Evolutionary conservation across 495 filamentous ascomycete species (phyloP), one percentile per base, ranked within the genome.

Genomic region (Pyrenopolyporus hunteri): DNA sequence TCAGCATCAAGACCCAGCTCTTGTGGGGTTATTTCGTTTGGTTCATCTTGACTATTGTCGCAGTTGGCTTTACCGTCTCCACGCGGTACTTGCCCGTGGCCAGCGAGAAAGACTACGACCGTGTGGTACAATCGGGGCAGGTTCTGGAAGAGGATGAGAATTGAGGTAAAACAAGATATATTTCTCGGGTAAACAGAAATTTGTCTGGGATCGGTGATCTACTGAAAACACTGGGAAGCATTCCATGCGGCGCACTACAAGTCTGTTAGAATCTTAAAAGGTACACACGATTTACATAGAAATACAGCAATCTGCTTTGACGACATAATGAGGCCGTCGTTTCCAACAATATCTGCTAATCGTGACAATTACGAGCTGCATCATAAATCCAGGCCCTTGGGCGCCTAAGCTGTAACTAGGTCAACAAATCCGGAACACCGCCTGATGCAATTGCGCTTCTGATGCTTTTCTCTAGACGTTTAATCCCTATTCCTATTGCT

Each of bases 401-500:
- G n/a, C n/a, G n/a, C n/a, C n/a, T n/a, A n/a, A n/a, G 39, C 23
- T 16, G 11, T 22, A 33, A 46, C 4, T 9, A n/a, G 20, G 44
- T 26, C 6, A 36, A 36, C 11, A 8, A 11, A 39, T 17, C 46
- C 25, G 8, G 7, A 51, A 57, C 59, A 19, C 36, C 50, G 22
- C 7, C 26, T 20, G 1, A 44, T 55, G 25, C 28, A 43, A 37
- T 44, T 14, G 11, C 33, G 32, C 26, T 43, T 31, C 20, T 25
- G 16, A 53, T 49, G 45, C 51, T 37, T 26, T 10, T 36, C 14
- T 39, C 10, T 20, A 48, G 40, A 1, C 14, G 28, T 6, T 59
- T 22, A 67, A 52, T 67, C 63, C 22, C 69, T 70, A 63, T 78
- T 92, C 22, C 93, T 82, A 73, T 96, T 97, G 28, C 87, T 85